Percentiles rank a stretch among this genome's conserved stretches.
Conservation (phyloP, 495 filamentous ascomycete species). For the Massariosphaeria phaeospora region DNA sequence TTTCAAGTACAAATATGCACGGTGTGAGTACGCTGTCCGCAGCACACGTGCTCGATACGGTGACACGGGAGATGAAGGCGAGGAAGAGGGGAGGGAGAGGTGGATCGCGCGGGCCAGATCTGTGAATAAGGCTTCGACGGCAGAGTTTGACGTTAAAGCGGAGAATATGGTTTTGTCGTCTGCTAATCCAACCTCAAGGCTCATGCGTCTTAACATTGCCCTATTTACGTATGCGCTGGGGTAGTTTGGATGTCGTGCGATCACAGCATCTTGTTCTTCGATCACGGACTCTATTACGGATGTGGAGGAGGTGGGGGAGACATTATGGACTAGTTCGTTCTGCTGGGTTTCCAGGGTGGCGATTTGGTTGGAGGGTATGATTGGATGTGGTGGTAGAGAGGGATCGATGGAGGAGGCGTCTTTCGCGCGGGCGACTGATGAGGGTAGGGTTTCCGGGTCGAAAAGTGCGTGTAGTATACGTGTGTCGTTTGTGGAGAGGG, state of each 20-base stretch:
- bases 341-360: conserved; percentile 15
- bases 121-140: conserved; percentile 41
- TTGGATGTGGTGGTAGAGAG: conserved; percentile 57
- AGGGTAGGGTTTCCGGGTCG: conserved; percentile 66
- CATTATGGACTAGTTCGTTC: conserved; percentile 4
- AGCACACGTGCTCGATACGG: conserved; percentile 58
- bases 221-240: conserved; percentile 73
- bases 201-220: conserved; percentile 62
- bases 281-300: conserved; percentile 37
- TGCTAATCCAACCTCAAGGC: conserved; percentile 45
- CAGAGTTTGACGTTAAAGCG: not conserved
- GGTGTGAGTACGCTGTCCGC: conserved; percentile 68
- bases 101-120: conserved; percentile 65
- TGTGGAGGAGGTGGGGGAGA: conserved; percentile 20
- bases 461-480: conserved; percentile 72
- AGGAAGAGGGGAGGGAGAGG: conserved; percentile 55
- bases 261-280: conserved; percentile 49
- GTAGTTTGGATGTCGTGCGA: conserved; percentile 58
- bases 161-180: conserved; percentile 4
- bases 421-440: conserved; percentile 22
- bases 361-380: conserved; percentile 37
- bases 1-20: conserved; percentile 64
- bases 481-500: conserved; percentile 63
- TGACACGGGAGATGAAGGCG: conserved; percentile 51
- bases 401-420: conserved; percentile 44